Evolutionary conservation across 345 rosid genomes (phyloP).

Genomic region (Stellera chamaejasme): DNA sequence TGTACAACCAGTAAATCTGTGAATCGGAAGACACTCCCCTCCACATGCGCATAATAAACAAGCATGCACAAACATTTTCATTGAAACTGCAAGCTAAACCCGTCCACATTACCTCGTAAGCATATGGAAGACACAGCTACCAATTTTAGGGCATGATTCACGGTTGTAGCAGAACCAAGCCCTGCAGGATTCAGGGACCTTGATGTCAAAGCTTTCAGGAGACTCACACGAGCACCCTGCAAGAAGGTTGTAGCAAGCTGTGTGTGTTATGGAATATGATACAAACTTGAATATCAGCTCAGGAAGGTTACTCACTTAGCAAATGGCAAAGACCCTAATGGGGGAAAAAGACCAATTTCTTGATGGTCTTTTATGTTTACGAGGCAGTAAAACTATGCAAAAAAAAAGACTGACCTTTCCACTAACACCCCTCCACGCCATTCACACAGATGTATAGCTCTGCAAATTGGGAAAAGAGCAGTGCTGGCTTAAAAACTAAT

Average conservation of each 20-base stretch:
- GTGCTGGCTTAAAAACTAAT: no score
- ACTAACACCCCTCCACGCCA: constrained; percentile 45
- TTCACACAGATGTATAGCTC: constrained; percentile 29
- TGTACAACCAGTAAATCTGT: not conserved
- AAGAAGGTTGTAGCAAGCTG: constrained; percentile 10
- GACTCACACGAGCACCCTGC: constrained; percentile 39
- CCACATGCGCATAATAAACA: not conserved
- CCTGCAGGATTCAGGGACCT: constrained; percentile 17
- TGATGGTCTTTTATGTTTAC: not conserved
- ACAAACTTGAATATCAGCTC: constrained; percentile 4
- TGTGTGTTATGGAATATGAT: not conserved
- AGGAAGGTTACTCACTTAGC: not conserved
- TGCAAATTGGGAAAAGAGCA: constrained; percentile 6
- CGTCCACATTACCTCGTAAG: constrained; percentile 27
- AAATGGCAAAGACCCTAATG: not conserved
- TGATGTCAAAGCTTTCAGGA: constrained; percentile 28
- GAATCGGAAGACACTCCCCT: not conserved
- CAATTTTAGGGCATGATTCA: constrained; percentile 14
- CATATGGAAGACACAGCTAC: constrained; percentile 20
- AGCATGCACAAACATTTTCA: constrained; percentile 2
- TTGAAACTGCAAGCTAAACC: not conserved
- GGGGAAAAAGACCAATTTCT: not conserved
- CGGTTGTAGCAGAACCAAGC: constrained; percentile 17
- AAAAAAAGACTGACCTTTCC: constrained; percentile 29
- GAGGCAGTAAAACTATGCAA: not conserved